Evolutionary conservation across 495 filamentous ascomycete genomes (phyloP).

Genomic region (Talaromyces wortmannii): DNA sequence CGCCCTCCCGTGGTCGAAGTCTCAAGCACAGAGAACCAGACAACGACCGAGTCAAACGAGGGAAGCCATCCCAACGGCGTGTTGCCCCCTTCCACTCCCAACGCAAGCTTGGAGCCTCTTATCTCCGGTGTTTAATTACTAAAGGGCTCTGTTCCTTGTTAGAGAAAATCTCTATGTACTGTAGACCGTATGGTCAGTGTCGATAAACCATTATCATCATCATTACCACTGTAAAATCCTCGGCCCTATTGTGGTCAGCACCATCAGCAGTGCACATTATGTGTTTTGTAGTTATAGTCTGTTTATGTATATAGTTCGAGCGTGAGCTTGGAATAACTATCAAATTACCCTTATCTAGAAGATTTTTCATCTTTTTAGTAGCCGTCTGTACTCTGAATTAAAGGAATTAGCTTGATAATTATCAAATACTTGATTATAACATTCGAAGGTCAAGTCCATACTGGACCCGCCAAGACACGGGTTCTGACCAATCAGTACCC

Average conservation of each 20-base stretch:
- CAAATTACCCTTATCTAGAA: no score
- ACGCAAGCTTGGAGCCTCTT: not conserved
- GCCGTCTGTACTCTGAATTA: no score
- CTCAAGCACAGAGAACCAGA: not conserved
- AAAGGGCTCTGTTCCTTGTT: not conserved
- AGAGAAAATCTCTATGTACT: not conserved
- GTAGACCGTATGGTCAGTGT: not conserved
- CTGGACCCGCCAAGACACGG: not conserved
- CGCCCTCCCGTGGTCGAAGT: not conserved
- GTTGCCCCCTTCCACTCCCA: not conserved
- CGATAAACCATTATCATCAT: not conserved
- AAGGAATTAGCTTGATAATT: no score
- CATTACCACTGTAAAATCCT: not conserved
- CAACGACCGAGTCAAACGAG: not conserved
- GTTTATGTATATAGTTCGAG: no score
- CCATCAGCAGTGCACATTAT: no score
- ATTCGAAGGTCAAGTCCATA: no score
- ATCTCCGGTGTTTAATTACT: not conserved
- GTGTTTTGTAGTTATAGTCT: no score
- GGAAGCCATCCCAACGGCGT: slow-evolving; percentile 8
- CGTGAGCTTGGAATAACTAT: no score
- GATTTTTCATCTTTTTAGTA: no score
- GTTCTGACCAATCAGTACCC: not conserved
- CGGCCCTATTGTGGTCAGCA: no score
- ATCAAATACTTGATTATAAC: no score